Evolutionary conservation across 1,284 basidiomycete species (phyloP).

Genomic region (Lentinula novae-zelandiae): DNA sequence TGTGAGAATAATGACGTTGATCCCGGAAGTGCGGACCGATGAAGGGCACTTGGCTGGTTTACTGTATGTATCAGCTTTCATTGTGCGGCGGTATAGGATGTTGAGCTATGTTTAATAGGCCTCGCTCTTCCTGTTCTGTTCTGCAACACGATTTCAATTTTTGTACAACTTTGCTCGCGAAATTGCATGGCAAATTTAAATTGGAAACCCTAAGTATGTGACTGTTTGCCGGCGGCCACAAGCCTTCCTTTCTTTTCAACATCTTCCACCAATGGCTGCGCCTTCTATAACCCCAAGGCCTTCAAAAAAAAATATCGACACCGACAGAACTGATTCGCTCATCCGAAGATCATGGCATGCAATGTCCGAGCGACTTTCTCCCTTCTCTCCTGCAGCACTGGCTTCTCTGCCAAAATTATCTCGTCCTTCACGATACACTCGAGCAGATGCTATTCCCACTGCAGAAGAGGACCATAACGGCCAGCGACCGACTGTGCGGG

Average conservation of each 20-base stretch:
- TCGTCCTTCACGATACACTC: conserved; percentile 58
- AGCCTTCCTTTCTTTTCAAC: not conserved
- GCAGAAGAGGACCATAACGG: conserved; percentile 47
- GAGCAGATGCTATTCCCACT: conserved; percentile 68
- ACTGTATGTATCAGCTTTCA: too few species aligned
- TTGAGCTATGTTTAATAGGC: too few species aligned
- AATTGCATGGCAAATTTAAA: too few species aligned
- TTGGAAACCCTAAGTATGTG: too few species aligned
- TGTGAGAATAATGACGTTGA: not conserved
- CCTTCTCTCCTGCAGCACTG: conserved; percentile 69
- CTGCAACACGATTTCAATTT: too few species aligned
- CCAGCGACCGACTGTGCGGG: conserved; percentile 55
- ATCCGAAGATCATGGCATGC: conserved; percentile 51
- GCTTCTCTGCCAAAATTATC: conserved; percentile 58
- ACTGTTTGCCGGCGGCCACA: too few species aligned
- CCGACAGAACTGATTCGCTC: conserved; percentile 23
- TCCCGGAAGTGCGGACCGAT: not conserved
- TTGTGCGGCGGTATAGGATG: too few species aligned
- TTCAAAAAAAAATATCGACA: not conserved
- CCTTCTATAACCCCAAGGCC: not conserved
- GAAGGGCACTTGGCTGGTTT: too few species aligned
- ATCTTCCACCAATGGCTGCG: not conserved
- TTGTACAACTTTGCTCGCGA: too few species aligned
- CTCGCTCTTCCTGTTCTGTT: too few species aligned
- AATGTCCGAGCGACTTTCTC: conserved; percentile 55